phyloP scores from a whole-genome alignment of 129 eudicot species.

The Escallonia herrerae region DNA sequence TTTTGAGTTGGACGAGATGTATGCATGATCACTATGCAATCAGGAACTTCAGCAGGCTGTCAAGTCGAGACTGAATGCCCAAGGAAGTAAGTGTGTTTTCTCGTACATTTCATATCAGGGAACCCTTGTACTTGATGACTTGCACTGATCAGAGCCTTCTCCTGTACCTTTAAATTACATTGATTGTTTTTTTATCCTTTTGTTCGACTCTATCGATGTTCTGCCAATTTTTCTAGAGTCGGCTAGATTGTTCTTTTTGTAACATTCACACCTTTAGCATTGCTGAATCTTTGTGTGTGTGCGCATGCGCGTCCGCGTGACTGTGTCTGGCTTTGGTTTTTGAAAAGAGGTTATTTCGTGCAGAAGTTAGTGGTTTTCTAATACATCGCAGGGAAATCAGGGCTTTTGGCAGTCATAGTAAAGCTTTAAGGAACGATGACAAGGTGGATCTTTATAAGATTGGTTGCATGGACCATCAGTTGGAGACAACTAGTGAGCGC shows the following conservation, averaged over 20 bases:
- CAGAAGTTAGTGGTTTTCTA: constrained; percentile 1
- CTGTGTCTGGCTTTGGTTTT: too few species aligned
- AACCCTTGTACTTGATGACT: constrained; percentile 1
- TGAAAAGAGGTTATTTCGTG: too few species aligned
- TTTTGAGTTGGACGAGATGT: constrained; percentile 19
- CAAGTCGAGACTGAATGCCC: constrained; percentile 26
- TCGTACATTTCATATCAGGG: constrained; percentile 14
- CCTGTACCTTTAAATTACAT: constrained; percentile 2
- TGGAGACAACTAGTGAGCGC: constrained; percentile 24
- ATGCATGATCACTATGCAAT: constrained; percentile 5
- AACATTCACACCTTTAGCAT: too few species aligned
- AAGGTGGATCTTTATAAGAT: constrained; percentile 8
- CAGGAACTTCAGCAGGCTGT: constrained; percentile 46
- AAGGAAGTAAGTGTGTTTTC: constrained; percentile 41
- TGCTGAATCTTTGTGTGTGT: too few species aligned
- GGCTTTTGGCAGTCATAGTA: constrained; percentile 22
- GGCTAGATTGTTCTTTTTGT: too few species aligned
- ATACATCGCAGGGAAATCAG: constrained; percentile 26
- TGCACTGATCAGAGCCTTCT: constrained; percentile 2
- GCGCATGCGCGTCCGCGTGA: too few species aligned
- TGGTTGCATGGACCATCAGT: neutral
- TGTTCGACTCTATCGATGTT: too few species aligned
- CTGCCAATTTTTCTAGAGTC: too few species aligned
- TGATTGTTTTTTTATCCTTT: neutral
- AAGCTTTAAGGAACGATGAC: constrained; percentile 29